These are phyloP conservation scores for Fusarium palustre DNA, from an alignment of 2,329 filamentous ascomycete species.

Conservation along the genomic window DNA sequence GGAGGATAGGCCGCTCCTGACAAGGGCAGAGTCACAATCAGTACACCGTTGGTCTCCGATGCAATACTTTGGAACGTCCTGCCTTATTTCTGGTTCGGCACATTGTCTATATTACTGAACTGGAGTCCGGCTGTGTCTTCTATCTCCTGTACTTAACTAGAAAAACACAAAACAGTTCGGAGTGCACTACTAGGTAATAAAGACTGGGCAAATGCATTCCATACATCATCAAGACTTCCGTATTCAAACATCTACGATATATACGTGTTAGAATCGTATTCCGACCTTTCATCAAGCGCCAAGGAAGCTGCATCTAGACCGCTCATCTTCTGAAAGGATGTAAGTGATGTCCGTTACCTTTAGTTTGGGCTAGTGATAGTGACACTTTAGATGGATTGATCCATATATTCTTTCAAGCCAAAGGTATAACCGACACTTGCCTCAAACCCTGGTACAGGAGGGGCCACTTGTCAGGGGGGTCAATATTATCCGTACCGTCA, in stretches of 20 bases:
- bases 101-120: not conserved
- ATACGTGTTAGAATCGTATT: not conserved
- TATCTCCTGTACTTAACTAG: not conserved
- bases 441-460: not conserved
- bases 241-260: no score
- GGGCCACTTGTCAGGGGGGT: no score
- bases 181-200: not conserved
- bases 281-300: not conserved
- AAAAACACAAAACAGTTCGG: not conserved
- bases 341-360: not conserved
- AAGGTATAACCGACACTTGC: accelerated
- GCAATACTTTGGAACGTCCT: not conserved
- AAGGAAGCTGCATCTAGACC: not conserved
- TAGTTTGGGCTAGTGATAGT: not conserved
- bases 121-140: not conserved
- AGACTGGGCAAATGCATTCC: not conserved
- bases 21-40: not conserved
- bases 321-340: not conserved
- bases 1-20: not conserved
- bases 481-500: no score
- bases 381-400: not conserved
- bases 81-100: not conserved
- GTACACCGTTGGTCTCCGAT: not conserved
- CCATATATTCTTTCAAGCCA: not conserved
- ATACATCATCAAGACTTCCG: not conserved